phyloP scores from a whole-genome alignment of 2,329 filamentous ascomycete genomes.

The Fonsecaea pugnacius region DNA sequence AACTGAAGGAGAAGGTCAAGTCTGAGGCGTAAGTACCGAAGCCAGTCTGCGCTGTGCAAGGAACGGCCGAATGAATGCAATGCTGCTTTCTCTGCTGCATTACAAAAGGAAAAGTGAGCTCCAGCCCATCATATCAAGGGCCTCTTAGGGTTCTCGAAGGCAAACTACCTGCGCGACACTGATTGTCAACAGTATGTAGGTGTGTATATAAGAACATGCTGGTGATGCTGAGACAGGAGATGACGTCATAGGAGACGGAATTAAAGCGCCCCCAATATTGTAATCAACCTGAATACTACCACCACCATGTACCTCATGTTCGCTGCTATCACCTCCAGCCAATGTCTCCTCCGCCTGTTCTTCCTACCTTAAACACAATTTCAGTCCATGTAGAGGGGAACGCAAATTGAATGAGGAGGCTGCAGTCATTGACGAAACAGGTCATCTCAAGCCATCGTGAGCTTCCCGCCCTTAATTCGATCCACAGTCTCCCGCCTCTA shows the following conservation, averaged over 20 bases:
- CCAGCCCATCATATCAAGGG: not conserved
- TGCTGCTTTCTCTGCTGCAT: not conserved
- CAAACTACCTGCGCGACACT: not conserved
- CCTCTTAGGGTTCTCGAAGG: not conserved
- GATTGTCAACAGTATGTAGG: not conserved
- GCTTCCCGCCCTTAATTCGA: not conserved
- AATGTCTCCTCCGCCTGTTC: not conserved
- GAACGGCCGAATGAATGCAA: not conserved
- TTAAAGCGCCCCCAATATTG: conserved; percentile 7
- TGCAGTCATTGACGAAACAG: conserved; percentile 3
- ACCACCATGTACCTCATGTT: too few relatives aligned
- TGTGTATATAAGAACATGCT: not conserved
- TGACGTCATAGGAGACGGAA: conserved; percentile 14
- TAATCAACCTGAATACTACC: conserved; percentile 1
- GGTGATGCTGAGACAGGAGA: not conserved
- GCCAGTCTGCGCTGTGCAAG: not conserved
- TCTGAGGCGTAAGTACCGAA: conserved; percentile 12
- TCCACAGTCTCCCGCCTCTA: not conserved
- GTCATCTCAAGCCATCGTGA: not conserved
- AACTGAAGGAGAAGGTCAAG: conserved; percentile 59
- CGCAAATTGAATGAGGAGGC: not conserved
- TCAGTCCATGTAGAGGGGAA: not conserved
- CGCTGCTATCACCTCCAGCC: not conserved
- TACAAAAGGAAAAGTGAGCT: not conserved
- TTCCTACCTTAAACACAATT: not conserved